Percentiles rank a stretch among this genome's conserved stretches.
These are phyloP conservation scores for Cynara cardunculus DNA, from an alignment of 129 eudicot genomes.

Conservation along the genomic window DNA sequence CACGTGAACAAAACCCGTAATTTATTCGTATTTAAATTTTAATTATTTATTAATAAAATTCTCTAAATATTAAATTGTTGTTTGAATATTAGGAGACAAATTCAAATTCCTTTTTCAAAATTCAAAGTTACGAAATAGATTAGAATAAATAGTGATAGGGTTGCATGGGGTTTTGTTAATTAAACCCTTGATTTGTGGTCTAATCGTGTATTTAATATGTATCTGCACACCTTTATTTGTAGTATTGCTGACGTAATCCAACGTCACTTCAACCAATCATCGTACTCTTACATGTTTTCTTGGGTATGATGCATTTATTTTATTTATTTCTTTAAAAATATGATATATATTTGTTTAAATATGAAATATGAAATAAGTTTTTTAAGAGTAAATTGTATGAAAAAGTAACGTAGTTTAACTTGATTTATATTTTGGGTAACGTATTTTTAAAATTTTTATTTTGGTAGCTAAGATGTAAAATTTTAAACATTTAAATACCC, in stretches of 20 bases:
- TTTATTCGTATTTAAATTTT: too few relatives aligned
- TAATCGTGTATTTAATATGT: conserved; percentile 4
- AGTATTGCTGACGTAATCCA: conserved; percentile 33
- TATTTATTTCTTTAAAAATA: background rate
- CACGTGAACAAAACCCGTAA: too few relatives aligned
- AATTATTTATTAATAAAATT: too few relatives aligned
- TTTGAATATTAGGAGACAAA: conserved; percentile 1
- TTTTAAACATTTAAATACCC: too few relatives aligned
- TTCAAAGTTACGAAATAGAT: conserved; percentile 33
- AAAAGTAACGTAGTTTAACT: too few relatives aligned
- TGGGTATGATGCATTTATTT: conserved; percentile 22
- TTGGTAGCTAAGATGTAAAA: too few relatives aligned
- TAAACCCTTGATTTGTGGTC: conserved; percentile 21
- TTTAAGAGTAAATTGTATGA: too few relatives aligned
- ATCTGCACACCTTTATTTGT: conserved; percentile 6
- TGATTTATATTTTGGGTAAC: too few relatives aligned
- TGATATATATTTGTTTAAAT: background rate
- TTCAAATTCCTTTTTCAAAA: conserved; percentile 33
- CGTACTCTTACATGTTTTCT: conserved; percentile 32
- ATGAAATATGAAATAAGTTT: too few relatives aligned
- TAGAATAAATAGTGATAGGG: conserved; percentile 8
- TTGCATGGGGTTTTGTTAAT: conserved; percentile 22
- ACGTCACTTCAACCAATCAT: conserved; percentile 32
- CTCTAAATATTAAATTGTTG: background rate
- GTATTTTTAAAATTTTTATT: too few relatives aligned